Evolutionary conservation across 2,329 filamentous ascomycete species (phyloP), one percentile per base, ranked within the genome.

Genomic region (Penicillium sclerotiorum): DNA sequence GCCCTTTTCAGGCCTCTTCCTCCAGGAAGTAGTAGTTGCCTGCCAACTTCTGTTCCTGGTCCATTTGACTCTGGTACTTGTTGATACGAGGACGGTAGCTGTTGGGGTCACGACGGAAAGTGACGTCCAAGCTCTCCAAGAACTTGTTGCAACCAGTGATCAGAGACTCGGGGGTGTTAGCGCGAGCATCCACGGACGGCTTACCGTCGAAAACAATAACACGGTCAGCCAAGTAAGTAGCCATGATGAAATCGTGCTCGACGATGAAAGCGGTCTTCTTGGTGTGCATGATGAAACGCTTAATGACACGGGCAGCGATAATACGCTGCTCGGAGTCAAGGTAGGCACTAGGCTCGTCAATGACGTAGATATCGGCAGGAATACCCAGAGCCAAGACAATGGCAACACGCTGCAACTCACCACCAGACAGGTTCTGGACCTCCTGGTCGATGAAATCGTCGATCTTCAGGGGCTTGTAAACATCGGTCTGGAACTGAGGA

Each of bases 241-340:
- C 84, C 92, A 97, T 96, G 79, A 97, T 96, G 80, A 99, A 97
- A 82, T 99, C 94, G 88, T 99, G 94, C 85, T 99, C 94, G 71
- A 99, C 93, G 62, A 99, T 86, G 73, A 99, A 99, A 43, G 94
- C 94, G 0, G 94, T 99, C 85, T 97, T 97, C 86, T 97, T 97
- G 65, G 91, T 87, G 80, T 99, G 93, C 94, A 99, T 99, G 76
- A 99, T 99, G 82, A 95, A 99, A 61, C 94, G 88, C 82, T 99
- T 99, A 79, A 99, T 99, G 70, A 99, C 95, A 69, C 92, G 88
- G 38, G 93, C 88, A 55, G 92, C 93, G 64, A 99, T 87, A 69
- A 99, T 96, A 88, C 94, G 93, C 78, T 99, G 94, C 78, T 99
- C 94, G 42, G 94, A 97, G 73, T 99, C 94, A 51, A 99, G 88